These are phyloP conservation scores for Aphanomyces euteiches DNA, from an alignment of 352 stramenopile species.

Conservation along the genomic window DNA sequence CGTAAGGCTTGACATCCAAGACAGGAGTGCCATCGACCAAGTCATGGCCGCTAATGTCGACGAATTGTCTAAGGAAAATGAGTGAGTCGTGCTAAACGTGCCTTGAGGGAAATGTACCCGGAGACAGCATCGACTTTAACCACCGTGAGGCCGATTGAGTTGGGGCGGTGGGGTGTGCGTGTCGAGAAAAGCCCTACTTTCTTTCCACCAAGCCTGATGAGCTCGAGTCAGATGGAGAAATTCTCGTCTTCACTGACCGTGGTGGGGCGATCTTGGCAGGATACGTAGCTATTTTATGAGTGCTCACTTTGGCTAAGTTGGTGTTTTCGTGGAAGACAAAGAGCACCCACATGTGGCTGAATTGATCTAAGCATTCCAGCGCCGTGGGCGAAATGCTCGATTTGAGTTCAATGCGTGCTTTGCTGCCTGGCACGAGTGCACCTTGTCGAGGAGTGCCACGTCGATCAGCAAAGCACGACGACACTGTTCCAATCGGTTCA, in stretches of 20 bases:
- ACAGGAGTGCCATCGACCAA: conserved; percentile 96
- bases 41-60: conserved; percentile 91
- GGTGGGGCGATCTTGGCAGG: conserved; percentile 78
- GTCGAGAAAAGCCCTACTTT: conserved; percentile 95
- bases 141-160: conserved; percentile 90
- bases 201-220: conserved; percentile 52
- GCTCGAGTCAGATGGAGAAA: neutral
- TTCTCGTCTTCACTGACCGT: conserved; percentile 31
- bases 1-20: conserved; percentile 98
- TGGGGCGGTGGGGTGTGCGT: conserved; percentile 94
- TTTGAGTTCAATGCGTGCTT: conserved; percentile 70
- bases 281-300: conserved; percentile 56
- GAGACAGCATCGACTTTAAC: conserved; percentile 88
- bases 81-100: neutral
- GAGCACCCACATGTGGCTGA: conserved; percentile 86
- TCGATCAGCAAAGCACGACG: conserved; percentile 85
- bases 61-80: conserved; percentile 41
- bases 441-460: conserved; percentile 80
- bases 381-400: conserved; percentile 63
- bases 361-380: conserved; percentile 80
- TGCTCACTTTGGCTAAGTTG: conserved; percentile 69
- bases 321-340: conserved; percentile 91
- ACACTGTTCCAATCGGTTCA: conserved; percentile 61
- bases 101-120: conserved; percentile 35
- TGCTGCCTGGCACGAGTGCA: conserved; percentile 57